Conservation (phyloP, 2,329 filamentous ascomycete species). For the Botrytis porri region DNA sequence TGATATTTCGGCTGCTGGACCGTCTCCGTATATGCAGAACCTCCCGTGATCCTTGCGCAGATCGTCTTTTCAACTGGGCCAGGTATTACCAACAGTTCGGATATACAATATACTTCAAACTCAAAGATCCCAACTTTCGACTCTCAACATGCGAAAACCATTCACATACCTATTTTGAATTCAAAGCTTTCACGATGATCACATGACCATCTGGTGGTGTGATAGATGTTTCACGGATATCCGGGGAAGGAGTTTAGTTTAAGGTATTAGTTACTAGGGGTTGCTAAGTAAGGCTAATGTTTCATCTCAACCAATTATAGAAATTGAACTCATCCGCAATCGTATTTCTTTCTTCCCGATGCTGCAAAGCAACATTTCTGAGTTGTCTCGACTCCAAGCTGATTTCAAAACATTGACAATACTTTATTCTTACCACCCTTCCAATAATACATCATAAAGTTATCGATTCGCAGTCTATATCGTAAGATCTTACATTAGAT, state of each 20-base stretch:
- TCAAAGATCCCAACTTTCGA: background rate
- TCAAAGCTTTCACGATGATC: background rate
- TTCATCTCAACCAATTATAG: background rate
- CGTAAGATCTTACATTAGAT: background rate
- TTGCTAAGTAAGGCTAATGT: background rate
- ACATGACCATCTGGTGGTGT: background rate
- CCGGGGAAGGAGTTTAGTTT: background rate
- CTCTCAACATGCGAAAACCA: background rate
- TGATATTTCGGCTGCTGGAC: background rate
- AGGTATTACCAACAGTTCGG: conserved; percentile 1
- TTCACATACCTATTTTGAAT: background rate
- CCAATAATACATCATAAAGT: background rate
- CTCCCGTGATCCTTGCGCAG: background rate
- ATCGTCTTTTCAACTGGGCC: background rate
- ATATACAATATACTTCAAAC: background rate
- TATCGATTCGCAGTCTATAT: background rate
- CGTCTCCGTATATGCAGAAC: background rate
- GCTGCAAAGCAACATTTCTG: background rate
- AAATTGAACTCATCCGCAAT: background rate
- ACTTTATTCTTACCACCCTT: background rate
- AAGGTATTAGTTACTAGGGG: background rate
- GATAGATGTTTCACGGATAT: background rate
- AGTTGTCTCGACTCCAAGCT: background rate
- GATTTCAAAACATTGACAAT: background rate
- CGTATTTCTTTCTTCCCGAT: background rate